Conservation (phyloP, 805 yeast genomes). For the Metschnikowia baotianmanensis region DNA sequence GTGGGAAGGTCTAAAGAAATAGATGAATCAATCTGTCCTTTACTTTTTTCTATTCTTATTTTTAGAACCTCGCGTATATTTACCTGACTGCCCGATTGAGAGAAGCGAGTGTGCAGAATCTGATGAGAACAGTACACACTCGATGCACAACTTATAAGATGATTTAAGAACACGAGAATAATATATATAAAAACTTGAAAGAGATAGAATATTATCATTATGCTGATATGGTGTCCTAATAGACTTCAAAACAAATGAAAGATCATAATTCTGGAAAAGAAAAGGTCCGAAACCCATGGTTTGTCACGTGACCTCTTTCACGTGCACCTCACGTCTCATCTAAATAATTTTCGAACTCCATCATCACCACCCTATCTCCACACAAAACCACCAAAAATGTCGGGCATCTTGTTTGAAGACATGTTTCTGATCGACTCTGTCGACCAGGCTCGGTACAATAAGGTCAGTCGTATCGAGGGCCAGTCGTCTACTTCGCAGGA, state of each 20-base stretch:
- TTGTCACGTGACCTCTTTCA: neutral
- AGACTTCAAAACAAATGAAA: too few species aligned
- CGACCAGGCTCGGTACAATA: conserved; percentile 88
- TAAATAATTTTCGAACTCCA: neutral
- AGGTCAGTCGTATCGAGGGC: conserved; percentile 85
- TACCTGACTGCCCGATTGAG: conserved; percentile 7
- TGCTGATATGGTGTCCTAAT: too few species aligned
- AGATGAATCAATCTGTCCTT: neutral
- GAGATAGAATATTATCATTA: too few species aligned
- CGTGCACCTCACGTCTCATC: neutral
- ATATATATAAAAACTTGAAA: too few species aligned
- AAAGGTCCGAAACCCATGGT: neutral
- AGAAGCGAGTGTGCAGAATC: neutral
- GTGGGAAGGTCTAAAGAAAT: too few species aligned
- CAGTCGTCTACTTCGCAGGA: conserved; percentile 79
- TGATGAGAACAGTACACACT: neutral
- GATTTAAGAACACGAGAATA: too few species aligned
- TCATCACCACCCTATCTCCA: neutral
- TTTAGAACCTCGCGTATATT: conserved; percentile 2
- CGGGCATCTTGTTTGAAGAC: conserved; percentile 84
- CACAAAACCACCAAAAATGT: conserved; percentile 25
- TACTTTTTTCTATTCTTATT: too few species aligned
- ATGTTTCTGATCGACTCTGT: conserved; percentile 81
- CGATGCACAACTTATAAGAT: too few species aligned
- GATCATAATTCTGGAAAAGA: too few species aligned